phyloP scores from a whole-genome alignment of 2,329 filamentous ascomycete species.

The Hymenoscyphus salicellus region DNA sequence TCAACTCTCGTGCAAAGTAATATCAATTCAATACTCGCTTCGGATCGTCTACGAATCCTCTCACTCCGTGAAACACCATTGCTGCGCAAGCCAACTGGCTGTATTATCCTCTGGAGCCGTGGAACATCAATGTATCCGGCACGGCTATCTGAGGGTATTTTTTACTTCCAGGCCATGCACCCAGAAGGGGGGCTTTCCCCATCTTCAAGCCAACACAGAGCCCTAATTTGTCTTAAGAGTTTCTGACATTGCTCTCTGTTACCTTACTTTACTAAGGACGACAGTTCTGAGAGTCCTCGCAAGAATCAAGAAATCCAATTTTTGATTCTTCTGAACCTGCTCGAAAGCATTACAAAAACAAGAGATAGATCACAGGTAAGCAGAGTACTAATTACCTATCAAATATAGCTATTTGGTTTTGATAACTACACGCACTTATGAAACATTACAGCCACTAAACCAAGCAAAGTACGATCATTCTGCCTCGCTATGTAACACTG shows the following conservation, averaged over 20 bases:
- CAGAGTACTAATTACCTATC: not conserved
- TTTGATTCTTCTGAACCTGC: too few relatives aligned
- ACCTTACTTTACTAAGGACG: too few relatives aligned
- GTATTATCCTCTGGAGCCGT: not conserved
- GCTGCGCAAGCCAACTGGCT: not conserved
- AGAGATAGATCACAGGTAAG: too few relatives aligned
- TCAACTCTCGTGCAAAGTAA: not conserved
- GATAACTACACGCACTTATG: not conserved
- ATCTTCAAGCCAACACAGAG: too few relatives aligned
- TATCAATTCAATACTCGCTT: not conserved
- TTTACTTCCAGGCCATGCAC: not conserved
- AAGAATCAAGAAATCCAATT: too few relatives aligned
- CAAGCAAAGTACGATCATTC: not conserved
- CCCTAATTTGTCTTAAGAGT: too few relatives aligned
- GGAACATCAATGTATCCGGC: not conserved
- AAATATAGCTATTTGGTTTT: not conserved
- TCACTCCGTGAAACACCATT: not conserved
- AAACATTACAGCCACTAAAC: not conserved
- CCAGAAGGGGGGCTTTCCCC: too few relatives aligned
- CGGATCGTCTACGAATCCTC: not conserved
- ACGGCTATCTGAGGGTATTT: not conserved
- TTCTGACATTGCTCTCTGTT: too few relatives aligned
- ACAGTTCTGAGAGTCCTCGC: too few relatives aligned
- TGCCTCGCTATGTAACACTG: not conserved
- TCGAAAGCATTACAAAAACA: too few relatives aligned